Conservation (phyloP, 148 eudicot genomes). For the Dianthus caryophyllus region DNA sequence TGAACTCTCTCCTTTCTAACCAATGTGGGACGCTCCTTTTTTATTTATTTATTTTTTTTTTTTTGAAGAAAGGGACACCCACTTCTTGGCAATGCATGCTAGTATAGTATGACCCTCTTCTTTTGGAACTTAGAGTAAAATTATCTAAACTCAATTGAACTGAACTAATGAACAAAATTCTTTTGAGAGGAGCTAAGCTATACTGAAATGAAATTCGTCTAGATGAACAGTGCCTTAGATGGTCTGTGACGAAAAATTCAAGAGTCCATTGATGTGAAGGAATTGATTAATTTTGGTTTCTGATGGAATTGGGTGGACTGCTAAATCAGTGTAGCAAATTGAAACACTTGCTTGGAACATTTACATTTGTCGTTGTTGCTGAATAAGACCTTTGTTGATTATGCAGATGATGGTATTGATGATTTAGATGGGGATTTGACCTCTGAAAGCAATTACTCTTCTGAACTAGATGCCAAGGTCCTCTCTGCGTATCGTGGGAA, state of each 20-base stretch:
- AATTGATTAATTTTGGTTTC: not conserved
- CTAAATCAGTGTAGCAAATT: not conserved
- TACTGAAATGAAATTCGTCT: too few relatives aligned
- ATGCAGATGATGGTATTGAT: slow-evolving; percentile 23
- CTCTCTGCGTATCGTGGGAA: slow-evolving; percentile 10
- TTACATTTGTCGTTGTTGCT: slow-evolving; percentile 4
- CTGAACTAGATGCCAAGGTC: slow-evolving; percentile 18
- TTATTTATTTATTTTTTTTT: too few relatives aligned
- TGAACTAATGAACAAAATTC: too few relatives aligned
- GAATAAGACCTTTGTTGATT: slow-evolving; percentile 1
- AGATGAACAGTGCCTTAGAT: too few relatives aligned
- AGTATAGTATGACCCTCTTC: too few relatives aligned
- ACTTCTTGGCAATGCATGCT: too few relatives aligned
- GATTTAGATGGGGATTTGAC: slow-evolving; percentile 37
- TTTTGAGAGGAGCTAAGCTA: too few relatives aligned
- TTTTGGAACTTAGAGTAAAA: too few relatives aligned
- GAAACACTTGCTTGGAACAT: slow-evolving; percentile 1
- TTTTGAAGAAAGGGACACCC: too few relatives aligned
- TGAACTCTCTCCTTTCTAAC: too few relatives aligned
- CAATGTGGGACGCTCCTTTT: too few relatives aligned
- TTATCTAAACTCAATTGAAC: too few relatives aligned
- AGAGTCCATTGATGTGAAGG: not conserved
- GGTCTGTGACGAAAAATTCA: not conserved
- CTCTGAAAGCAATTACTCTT: slow-evolving; percentile 26
- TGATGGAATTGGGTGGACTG: not conserved